A percentile compares a stretch with the other conserved stretches of the same genome.
These are phyloP conservation scores for Chlorella vulgaris DNA, from an alignment of 139 green algal species.

Conservation along the genomic window DNA sequence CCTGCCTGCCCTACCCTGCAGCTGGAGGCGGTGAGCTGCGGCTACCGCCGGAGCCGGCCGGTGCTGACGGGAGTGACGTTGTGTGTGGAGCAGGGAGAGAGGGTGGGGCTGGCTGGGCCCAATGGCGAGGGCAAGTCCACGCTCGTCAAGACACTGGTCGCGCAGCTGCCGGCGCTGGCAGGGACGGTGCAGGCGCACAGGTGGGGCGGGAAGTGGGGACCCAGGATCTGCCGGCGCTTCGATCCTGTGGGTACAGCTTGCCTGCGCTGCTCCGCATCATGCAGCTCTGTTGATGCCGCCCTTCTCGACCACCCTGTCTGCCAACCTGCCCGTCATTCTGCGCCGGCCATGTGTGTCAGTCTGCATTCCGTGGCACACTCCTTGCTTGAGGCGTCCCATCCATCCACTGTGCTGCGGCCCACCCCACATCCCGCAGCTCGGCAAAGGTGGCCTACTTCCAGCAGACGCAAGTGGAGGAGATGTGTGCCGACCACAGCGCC, in stretches of 20 bases:
- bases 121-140: slow-evolving; percentile 67
- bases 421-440: background rate
- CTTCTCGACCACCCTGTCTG: no score
- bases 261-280: no score
- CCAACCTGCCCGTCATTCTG: no score
- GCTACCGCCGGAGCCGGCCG: slow-evolving; percentile 37
- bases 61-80: slow-evolving; percentile 63
- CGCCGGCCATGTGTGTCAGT: no score
- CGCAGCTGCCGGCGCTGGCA: slow-evolving; percentile 27
- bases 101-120: slow-evolving; percentile 28
- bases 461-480: slow-evolving; percentile 68
- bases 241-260: no score
- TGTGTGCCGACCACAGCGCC: background rate
- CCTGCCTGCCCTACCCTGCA: slow-evolving; percentile 25
- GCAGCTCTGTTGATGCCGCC: no score
- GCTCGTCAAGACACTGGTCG: slow-evolving; percentile 64
- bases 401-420: background rate
- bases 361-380: no score
- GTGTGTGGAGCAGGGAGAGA: slow-evolving; percentile 55
- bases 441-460: slow-evolving; percentile 61
- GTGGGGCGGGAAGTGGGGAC: background rate
- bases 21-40: slow-evolving; percentile 58
- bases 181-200: slow-evolving; percentile 15
- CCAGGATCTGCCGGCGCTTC: no score
- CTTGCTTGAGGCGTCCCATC: background rate